Evolutionary conservation across 148 eudicot species (phyloP), one percentile per base, ranked within the genome.

Genomic region (Nepenthes mirabilis): DNA sequence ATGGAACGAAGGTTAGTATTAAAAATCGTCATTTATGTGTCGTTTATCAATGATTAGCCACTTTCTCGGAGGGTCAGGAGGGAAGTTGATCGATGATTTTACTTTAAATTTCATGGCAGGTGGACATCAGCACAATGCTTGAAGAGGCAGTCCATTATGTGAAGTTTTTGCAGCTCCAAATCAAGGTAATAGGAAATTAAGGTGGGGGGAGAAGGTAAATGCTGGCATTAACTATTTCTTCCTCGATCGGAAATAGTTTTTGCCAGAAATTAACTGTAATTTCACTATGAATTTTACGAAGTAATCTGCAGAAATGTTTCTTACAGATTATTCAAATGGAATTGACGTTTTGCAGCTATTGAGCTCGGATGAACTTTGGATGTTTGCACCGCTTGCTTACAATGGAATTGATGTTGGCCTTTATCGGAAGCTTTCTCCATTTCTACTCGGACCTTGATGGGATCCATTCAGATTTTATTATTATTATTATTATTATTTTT

Each of bases 291-390:
- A 23, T 23, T 23, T 23, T 23, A 23, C 23, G 23, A 23, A 23
- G 23, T 23, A 23, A 23, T 23, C 23, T 23, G 23, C 23, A 23
- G 23, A 23, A 23, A 23, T 23, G 23, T 23, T 23, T 23, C 23
- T 23, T 23, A 23, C 23, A 23, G 23, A 23, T 23, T 23, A 23
- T 23, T 23, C 23, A 23, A 23, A 23, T 23, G 23, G 23, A 5
- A 14, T 9, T 43, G 14, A 1, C 52, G 13, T 11, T 56, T 55
- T 71, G 74, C 66, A 88, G 91, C 55, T 88, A 52, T 59, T 85
- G 70, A 88, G 91, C 76, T 85, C 89, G 0, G 96, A 85, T 65
- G 91, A 88, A 1, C 37, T 77, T 72, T 83, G 89, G 89, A 85
- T 83, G 87, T 85, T 67, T 64, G 83, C 91, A 33, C 89, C 91